Evolutionary conservation across 768 basidiomycete genomes (phyloP).

Genomic region (Tephrocybe rancida): DNA sequence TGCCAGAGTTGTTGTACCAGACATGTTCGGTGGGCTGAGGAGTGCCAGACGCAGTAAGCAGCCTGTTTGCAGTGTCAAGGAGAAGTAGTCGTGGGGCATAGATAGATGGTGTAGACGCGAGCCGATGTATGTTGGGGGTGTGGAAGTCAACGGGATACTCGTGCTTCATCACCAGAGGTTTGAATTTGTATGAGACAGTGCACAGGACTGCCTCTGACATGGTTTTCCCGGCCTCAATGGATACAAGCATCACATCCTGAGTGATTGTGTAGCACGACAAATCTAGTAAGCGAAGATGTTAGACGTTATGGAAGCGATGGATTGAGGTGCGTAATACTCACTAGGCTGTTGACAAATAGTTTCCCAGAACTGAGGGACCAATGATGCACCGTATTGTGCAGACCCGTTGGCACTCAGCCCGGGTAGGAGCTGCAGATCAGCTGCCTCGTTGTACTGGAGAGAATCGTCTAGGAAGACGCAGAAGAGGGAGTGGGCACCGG

Average conservation of each 20-base stretch:
- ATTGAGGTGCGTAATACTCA: constrained; percentile 7
- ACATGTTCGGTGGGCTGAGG: background rate
- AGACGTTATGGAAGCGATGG: background rate
- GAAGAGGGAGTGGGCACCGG: constrained; percentile 21
- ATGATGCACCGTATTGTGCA: constrained; percentile 16
- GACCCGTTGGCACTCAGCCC: background rate
- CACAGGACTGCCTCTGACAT: constrained; percentile 16
- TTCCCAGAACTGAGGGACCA: constrained; percentile 27
- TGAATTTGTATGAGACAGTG: constrained; percentile 19
- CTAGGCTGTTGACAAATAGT: constrained; percentile 22
- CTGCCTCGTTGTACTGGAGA: constrained; percentile 24
- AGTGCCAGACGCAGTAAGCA: constrained; percentile 6
- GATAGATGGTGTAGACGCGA: background rate
- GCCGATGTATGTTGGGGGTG: background rate
- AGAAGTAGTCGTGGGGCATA: constrained; percentile 15
- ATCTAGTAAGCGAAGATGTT: constrained; percentile 12
- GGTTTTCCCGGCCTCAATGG: constrained; percentile 10
- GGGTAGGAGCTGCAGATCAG: constrained; percentile 16
- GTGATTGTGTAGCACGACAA: constrained; percentile 24
- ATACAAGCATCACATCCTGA: constrained; percentile 21
- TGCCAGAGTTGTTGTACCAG: constrained; percentile 13
- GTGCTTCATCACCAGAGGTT: constrained; percentile 4
- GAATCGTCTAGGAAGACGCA: constrained; percentile 24
- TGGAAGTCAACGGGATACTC: constrained; percentile 3
- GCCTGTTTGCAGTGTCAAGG: constrained; percentile 14